Conservation (phyloP, 2,329 filamentous ascomycete species). For the Paracamarosporium sp. region DNA sequence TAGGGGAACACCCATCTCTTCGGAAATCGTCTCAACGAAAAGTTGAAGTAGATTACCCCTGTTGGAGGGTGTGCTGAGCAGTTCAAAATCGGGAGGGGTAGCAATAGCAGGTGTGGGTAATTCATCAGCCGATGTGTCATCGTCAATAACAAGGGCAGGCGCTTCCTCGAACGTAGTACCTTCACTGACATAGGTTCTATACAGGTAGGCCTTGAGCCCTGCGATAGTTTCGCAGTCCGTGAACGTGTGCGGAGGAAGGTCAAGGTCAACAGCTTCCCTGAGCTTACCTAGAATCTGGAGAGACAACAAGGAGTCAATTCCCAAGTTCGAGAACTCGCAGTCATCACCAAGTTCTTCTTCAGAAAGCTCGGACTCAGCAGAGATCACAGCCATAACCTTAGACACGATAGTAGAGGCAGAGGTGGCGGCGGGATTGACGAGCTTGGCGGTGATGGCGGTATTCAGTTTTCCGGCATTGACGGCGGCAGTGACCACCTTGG, state of each 20-base stretch:
- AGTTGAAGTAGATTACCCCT: neutral
- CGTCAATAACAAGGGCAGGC: constrained; percentile 35
- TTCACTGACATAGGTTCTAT: constrained; percentile 52
- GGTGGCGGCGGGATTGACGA: constrained; percentile 57
- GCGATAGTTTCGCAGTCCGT: constrained; percentile 66
- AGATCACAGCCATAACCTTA: constrained; percentile 69
- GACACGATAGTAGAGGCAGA: constrained; percentile 56
- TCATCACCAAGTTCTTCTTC: constrained; percentile 65
- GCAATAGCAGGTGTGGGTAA: constrained; percentile 45
- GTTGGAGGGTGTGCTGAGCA: neutral
- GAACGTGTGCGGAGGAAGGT: constrained; percentile 66
- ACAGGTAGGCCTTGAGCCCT: constrained; percentile 65
- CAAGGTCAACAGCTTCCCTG: constrained; percentile 66
- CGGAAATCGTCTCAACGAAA: constrained; percentile 11
- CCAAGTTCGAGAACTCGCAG: constrained; percentile 66
- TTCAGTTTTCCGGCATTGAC: constrained; percentile 34
- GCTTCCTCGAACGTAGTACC: neutral
- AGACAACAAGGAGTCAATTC: constrained; percentile 67
- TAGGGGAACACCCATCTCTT: constrained; percentile 12
- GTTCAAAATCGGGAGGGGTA: constrained; percentile 47
- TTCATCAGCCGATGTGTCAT: constrained; percentile 50
- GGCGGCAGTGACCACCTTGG: constrained; percentile 42
- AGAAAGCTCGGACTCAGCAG: constrained; percentile 67
- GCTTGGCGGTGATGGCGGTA: constrained; percentile 42
- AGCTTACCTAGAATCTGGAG: constrained; percentile 67